Conservation (phyloP, 2,329 filamentous ascomycete species). For the Pseudocercospora ulei region DNA sequence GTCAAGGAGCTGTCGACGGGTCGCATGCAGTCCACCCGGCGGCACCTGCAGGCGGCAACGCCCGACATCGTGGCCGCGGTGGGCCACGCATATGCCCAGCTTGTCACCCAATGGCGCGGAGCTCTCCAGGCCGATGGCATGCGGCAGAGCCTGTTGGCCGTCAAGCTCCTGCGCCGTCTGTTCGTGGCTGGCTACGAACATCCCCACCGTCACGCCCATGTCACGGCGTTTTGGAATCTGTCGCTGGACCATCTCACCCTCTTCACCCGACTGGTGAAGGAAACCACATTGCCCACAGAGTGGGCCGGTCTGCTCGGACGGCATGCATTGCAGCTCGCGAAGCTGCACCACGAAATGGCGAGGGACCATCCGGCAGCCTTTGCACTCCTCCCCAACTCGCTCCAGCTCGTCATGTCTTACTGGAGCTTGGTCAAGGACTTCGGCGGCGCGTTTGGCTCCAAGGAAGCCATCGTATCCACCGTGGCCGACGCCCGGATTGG, state of each 20-base stretch:
- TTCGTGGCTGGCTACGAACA: constrained; percentile 73
- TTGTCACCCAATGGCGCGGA: constrained; percentile 56
- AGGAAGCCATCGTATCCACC: constrained; percentile 32
- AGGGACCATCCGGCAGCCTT: constrained; percentile 72
- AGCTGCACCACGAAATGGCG: constrained; percentile 82
- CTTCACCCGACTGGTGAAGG: constrained; percentile 49
- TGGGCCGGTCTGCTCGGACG: constrained; percentile 55
- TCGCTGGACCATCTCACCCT: constrained; percentile 69
- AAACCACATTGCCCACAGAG: constrained; percentile 11
- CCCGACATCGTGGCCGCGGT: constrained; percentile 78
- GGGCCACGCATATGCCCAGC: constrained; percentile 63
- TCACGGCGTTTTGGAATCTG: constrained; percentile 69
- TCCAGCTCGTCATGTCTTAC: constrained; percentile 69
- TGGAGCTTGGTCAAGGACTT: constrained; percentile 73
- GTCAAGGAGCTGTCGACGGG: constrained; percentile 85
- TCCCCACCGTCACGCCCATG: constrained; percentile 66
- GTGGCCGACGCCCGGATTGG: constrained; percentile 37
- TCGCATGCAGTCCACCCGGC: constrained; percentile 62
- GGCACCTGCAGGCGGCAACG: constrained; percentile 64
- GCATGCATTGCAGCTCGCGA: constrained; percentile 80
- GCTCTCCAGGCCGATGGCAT: constrained; percentile 45
- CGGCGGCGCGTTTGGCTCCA: constrained; percentile 60
- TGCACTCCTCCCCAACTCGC: constrained; percentile 66
- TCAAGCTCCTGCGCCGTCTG: constrained; percentile 72
- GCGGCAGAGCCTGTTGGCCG: constrained; percentile 64